Conservation (phyloP, 352 stramenopile genomes). For the Pythium coloratum region DNA sequence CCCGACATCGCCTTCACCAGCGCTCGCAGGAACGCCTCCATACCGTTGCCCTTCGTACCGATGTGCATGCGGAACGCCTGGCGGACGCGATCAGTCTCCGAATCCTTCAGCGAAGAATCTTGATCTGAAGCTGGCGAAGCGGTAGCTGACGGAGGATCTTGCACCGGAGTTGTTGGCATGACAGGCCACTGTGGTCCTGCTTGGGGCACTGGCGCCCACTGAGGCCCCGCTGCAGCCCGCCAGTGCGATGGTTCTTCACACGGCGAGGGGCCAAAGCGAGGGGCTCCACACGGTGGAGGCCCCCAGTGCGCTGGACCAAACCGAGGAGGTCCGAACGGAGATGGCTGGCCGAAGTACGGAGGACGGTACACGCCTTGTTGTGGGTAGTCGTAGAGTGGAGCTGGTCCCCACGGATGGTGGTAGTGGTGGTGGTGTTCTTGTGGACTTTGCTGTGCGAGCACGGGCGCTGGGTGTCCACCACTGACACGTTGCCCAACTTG, state of each 20-base stretch:
- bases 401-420: neutral
- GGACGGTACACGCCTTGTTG: no score
- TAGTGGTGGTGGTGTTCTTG: neutral
- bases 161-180: neutral
- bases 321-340: neutral
- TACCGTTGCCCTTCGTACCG: conserved; percentile 14
- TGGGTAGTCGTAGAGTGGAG: neutral
- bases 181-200: neutral
- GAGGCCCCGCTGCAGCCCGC: neutral
- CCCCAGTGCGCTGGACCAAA: neutral
- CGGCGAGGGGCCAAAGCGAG: neutral
- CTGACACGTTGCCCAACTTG: neutral
- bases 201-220: neutral
- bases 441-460: neutral
- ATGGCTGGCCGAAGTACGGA: neutral
- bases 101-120: neutral
- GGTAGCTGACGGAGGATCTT: neutral
- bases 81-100: neutral
- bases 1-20: conserved; percentile 11
- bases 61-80: conserved; percentile 20
- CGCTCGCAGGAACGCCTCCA: conserved; percentile 19
- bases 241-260: neutral
- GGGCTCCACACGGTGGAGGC: neutral
- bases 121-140: neutral
- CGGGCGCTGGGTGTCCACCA: neutral